Conservation (phyloP, 1,284 basidiomycete species). For the Malassezia equina region DNA sequence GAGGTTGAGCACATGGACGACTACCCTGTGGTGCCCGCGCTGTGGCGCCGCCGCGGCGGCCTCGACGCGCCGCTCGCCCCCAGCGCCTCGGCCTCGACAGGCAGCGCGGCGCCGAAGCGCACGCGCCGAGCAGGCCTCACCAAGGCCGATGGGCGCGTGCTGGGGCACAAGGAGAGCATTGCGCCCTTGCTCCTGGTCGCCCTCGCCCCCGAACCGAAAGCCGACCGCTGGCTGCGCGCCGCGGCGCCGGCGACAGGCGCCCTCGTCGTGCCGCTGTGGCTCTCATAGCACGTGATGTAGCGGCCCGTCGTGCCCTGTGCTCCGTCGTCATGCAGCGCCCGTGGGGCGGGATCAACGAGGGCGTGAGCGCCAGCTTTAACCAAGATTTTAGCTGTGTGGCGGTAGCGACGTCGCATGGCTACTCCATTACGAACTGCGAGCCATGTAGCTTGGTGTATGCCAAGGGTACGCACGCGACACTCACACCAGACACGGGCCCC, state of each 20-base stretch:
- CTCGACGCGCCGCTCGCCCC: conserved; percentile 5
- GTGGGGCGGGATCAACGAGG: neutral
- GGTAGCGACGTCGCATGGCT: conserved; percentile 87
- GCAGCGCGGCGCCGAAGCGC: neutral
- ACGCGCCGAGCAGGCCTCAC: neutral
- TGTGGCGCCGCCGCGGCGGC: conserved; percentile 21
- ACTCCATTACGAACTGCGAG: conserved; percentile 93
- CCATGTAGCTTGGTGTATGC: conserved; percentile 93
- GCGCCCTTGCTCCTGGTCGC: conserved; percentile 61
- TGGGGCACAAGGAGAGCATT: conserved; percentile 21
- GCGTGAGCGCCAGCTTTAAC: conserved; percentile 38
- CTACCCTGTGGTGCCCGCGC: conserved; percentile 8
- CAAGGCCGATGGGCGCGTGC: conserved; percentile 8
- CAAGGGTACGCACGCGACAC: conserved; percentile 58
- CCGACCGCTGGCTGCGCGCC: conserved; percentile 75
- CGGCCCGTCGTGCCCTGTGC: neutral
- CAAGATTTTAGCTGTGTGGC: conserved; percentile 64
- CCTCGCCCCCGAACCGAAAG: conserved; percentile 72
- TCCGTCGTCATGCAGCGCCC: neutral
- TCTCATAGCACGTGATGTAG: conserved; percentile 6
- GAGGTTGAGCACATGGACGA: conserved; percentile 4
- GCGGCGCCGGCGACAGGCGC: conserved; percentile 65
- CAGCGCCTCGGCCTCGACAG: neutral
- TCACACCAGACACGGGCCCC: conserved; percentile 64
- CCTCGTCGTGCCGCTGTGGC: conserved; percentile 53